Evolutionary conservation across 495 filamentous ascomycete species (phyloP).

Genomic region (Oidiodendron maius): DNA sequence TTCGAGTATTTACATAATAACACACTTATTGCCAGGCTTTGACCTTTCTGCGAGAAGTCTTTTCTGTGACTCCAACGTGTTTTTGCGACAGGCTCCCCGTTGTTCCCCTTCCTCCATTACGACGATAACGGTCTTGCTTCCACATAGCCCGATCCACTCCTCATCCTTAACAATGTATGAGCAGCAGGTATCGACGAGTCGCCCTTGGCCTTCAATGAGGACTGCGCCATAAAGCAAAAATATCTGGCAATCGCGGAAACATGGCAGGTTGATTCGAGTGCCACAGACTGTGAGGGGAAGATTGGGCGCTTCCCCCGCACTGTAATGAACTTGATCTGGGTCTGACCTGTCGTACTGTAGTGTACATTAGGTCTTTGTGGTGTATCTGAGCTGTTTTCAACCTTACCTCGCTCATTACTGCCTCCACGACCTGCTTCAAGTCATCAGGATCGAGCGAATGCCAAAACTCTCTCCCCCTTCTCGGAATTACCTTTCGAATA

Average conservation of each 20-base stretch:
- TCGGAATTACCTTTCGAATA: slow-evolving; percentile 7
- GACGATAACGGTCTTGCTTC: slow-evolving; percentile 6
- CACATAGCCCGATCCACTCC: slow-evolving; percentile 9
- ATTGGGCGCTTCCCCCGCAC: too few species aligned
- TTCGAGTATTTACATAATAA: too few species aligned
- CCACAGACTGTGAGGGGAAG: not conserved
- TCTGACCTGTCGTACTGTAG: slow-evolving; percentile 10
- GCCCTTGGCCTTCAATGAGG: slow-evolving; percentile 9
- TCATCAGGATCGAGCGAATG: slow-evolving; percentile 10
- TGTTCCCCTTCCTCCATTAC: slow-evolving; percentile 15
- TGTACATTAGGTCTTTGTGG: slow-evolving; percentile 9
- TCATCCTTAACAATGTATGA: slow-evolving; percentile 10
- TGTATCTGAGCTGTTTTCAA: slow-evolving; percentile 2
- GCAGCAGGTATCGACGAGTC: slow-evolving; percentile 10
- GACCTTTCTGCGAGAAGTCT: not conserved
- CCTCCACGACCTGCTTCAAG: slow-evolving; percentile 7
- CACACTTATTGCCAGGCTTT: too few species aligned
- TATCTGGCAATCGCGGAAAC: slow-evolving; percentile 15
- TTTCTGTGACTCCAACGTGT: slow-evolving; percentile 2
- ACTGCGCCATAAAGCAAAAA: slow-evolving; percentile 8
- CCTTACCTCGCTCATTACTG: slow-evolving; percentile 6
- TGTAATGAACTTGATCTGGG: slow-evolving; percentile 10
- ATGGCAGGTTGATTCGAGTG: slow-evolving; percentile 4
- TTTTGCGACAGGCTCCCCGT: slow-evolving; percentile 4
- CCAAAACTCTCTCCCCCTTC: slow-evolving; percentile 10